Base-by-base conservation (phyloP, 2,329 filamentous ascomycete genomes). In the Pezicula carpinea region DNA sequence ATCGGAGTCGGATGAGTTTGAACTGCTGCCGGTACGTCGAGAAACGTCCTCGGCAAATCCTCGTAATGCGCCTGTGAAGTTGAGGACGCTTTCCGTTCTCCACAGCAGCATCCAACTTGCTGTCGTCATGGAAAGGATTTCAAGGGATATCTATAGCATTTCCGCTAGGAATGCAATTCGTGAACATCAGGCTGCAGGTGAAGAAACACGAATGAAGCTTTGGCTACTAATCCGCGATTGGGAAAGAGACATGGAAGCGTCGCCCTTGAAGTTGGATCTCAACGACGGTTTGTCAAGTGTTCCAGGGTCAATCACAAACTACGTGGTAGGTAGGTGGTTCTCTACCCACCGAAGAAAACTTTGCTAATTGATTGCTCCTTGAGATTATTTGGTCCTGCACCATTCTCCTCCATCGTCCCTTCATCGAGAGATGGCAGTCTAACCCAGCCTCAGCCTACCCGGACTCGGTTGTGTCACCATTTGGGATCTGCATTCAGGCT, bases 1-100 rank as follows among this genome's bases (percentile, higher is more conserved):
- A 11, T 53, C 52, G 1, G 59, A 63, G 36, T 56, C 60, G 7
- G 60, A 63, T 33, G 60, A 63, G 31, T 63, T 60, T 43, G 60
- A 63, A 38, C 47, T 63, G 14, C 58, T 61, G 53, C 53, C 58
- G 10, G 34, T 47, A 3, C 45, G 53, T 17, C 43, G 31, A 21
- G 39, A 51, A 31, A 34, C 35, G 3, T 33, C 22, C 4, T 18
- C 51, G 8, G 46, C 47, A 2, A 45, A 45, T 5, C 29, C 46
- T 22, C 46, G 47, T 6, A 56, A 54, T 32, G 48, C 39, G 4
- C 39, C 51, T 2, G 49, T 59, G 17, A 63, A 63, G 36, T 34
- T 61, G 32, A 51, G 54, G 13, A 62, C 59, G 6, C 52, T 63
- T 2, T 59, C 59, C 11, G 59, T 52, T 17, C 46, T 63, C n/a